Percentiles rank a stretch among this genome's conserved stretches.
phyloP scores from a whole-genome alignment of 2,329 filamentous ascomycete species.

The Ceratocystis huliohia region DNA sequence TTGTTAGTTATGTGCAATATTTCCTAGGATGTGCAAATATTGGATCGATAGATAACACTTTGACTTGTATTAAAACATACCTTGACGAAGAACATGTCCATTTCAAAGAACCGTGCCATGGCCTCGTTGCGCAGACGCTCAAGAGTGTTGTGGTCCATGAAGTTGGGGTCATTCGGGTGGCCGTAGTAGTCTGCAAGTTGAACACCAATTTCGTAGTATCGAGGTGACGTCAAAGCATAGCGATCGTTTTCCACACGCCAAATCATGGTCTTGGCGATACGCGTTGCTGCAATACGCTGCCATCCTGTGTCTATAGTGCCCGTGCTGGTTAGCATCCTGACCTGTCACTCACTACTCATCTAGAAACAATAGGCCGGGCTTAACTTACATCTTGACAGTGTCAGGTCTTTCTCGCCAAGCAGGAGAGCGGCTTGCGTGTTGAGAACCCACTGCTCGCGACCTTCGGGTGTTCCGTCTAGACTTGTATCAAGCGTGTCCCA shows the following conservation, averaged over 20 bases:
- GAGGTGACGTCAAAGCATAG: slow-evolving; percentile 41
- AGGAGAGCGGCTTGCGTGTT: slow-evolving; percentile 52
- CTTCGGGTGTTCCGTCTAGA: slow-evolving; percentile 40
- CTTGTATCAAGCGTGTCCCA: slow-evolving; percentile 49
- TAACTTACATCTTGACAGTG: slow-evolving; percentile 45
- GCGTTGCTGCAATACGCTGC: slow-evolving; percentile 42
- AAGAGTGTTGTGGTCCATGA: slow-evolving; percentile 33
- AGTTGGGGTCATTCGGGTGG: slow-evolving; percentile 32
- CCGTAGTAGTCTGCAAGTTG: slow-evolving; percentile 43
- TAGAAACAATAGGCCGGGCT: neutral
- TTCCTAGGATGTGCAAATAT: neutral
- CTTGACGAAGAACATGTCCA: slow-evolving; percentile 56
- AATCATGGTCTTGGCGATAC: slow-evolving; percentile 44
- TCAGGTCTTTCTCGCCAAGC: slow-evolving; percentile 51
- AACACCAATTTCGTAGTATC: slow-evolving; percentile 40
- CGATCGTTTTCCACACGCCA: slow-evolving; percentile 46
- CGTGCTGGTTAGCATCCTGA: neutral
- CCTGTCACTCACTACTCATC: neutral
- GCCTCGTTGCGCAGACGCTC: slow-evolving; percentile 39
- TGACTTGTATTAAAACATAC: slow-evolving; percentile 29
- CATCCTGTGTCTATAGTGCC: slow-evolving; percentile 41
- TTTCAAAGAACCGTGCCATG: slow-evolving; percentile 41
- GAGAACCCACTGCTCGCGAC: slow-evolving; percentile 54
- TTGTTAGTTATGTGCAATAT: neutral
- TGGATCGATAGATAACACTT: neutral